Percentiles rank a stretch among this genome's conserved stretches.
phyloP scores from a whole-genome alignment of 108 stramenopile species.

The Nitzschia sp. region DNA sequence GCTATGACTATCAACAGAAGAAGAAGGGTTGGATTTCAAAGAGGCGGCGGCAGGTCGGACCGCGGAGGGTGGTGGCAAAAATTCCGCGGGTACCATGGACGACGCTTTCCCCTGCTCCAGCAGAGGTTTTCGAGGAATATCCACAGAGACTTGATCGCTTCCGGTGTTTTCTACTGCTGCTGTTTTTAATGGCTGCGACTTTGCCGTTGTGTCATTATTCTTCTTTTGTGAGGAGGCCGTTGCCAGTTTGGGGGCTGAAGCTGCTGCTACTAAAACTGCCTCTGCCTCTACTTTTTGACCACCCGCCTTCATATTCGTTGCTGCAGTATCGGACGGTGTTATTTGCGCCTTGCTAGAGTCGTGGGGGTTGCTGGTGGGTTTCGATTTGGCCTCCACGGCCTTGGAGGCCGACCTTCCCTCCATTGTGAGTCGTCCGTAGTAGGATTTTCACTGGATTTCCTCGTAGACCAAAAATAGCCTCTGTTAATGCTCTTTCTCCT shows the following conservation, averaged over 20 bases:
- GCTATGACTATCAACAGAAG: not conserved
- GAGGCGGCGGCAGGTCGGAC: not conserved
- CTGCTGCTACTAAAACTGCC: not conserved
- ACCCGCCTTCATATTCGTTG: too few relatives aligned
- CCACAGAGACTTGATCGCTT: slow-evolving; percentile 38
- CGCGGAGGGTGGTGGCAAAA: not conserved
- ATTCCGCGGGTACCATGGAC: not conserved
- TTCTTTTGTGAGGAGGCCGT: slow-evolving; percentile 4
- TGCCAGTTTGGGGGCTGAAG: not conserved
- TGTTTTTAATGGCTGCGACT: not conserved
- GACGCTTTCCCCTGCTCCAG: not conserved
- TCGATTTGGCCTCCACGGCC: too few relatives aligned
- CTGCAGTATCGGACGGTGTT: too few relatives aligned
- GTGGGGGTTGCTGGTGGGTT: too few relatives aligned
- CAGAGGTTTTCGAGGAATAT: slow-evolving; percentile 10
- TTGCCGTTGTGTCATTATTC: not conserved
- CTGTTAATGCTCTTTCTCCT: too few relatives aligned
- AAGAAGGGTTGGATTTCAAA: not conserved
- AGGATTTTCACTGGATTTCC: too few relatives aligned
- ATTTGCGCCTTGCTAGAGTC: too few relatives aligned
- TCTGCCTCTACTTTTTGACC: too few relatives aligned
- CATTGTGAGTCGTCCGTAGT: too few relatives aligned
- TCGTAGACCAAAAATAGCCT: too few relatives aligned
- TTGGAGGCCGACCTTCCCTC: too few relatives aligned
- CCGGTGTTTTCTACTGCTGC: slow-evolving; percentile 11